These are phyloP conservation scores for Filobasidium uniguttulatum DNA, from an alignment of 1,284 basidiomycete genomes.

Conservation along the genomic window DNA sequence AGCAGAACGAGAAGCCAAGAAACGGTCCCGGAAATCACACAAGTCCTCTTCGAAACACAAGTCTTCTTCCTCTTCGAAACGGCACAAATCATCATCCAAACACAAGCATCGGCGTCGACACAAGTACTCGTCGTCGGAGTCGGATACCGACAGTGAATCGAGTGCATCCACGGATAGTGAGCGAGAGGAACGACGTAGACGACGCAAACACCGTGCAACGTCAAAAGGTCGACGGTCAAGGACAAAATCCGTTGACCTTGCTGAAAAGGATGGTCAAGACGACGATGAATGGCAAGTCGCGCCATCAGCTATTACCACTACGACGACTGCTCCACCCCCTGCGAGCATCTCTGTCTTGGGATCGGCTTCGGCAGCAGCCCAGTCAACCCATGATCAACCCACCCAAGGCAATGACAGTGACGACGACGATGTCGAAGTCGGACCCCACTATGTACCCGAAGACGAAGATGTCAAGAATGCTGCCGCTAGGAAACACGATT, in stretches of 20 bases:
- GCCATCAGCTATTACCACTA: slow-evolving; percentile 8
- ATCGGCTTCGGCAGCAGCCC: slow-evolving; percentile 3
- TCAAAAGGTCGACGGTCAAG: slow-evolving; percentile 9
- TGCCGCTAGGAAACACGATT: slow-evolving; percentile 15
- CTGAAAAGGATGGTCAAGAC: slow-evolving; percentile 15
- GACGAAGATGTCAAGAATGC: slow-evolving; percentile 21
- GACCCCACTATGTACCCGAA: slow-evolving; percentile 41
- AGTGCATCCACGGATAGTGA: too few relatives aligned
- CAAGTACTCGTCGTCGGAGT: slow-evolving; percentile 39
- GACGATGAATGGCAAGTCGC: slow-evolving; percentile 19
- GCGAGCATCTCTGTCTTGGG: background rate
- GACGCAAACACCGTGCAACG: slow-evolving; percentile 19
- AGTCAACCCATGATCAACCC: slow-evolving; percentile 12
- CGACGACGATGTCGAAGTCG: slow-evolving; percentile 57
- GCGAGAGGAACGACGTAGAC: slow-evolving; percentile 26
- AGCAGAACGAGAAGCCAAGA: slow-evolving; percentile 14
- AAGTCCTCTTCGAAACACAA: slow-evolving; percentile 9
- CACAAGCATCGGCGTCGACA: slow-evolving; percentile 41
- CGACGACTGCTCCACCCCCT: slow-evolving; percentile 4
- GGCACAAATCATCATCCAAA: slow-evolving; percentile 11
- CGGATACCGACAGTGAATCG: slow-evolving; percentile 40
- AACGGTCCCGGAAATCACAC: slow-evolving; percentile 18
- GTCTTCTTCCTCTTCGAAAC: too few relatives aligned
- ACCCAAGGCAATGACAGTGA: slow-evolving; percentile 32
- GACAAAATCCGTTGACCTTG: slow-evolving; percentile 28